Evolutionary conservation across 257 asterid genomes (phyloP).

Genomic region (Marsdenia floribunda): DNA sequence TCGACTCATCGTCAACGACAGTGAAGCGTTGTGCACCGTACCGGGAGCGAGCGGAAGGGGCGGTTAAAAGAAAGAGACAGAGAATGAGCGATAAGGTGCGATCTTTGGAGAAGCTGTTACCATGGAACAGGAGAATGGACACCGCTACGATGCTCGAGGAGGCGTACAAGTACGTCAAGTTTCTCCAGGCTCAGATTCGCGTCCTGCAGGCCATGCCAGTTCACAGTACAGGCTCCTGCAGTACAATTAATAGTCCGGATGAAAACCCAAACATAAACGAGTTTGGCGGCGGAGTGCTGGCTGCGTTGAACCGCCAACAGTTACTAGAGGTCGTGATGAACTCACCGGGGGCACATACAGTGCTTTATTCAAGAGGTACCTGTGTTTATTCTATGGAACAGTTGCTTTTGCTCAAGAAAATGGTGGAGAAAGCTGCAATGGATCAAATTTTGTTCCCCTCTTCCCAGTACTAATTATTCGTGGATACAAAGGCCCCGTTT

Average conservation of each 20-base stretch:
- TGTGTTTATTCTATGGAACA: conserved; percentile 65
- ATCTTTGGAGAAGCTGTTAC: conserved; percentile 47
- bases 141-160: conserved; percentile 66
- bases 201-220: conserved; percentile 63
- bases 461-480: background rate
- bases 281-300: conserved; percentile 27
- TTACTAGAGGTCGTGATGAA: conserved; percentile 53
- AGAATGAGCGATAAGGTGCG: conserved; percentile 51
- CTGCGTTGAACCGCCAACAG: conserved; percentile 57
- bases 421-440: conserved; percentile 8
- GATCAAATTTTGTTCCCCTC: background rate
- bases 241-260: background rate
- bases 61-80: conserved; percentile 20
- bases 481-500: background rate
- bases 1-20: background rate
- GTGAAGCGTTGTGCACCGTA: conserved; percentile 5
- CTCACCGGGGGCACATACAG: conserved; percentile 56
- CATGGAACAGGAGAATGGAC: conserved; percentile 59
- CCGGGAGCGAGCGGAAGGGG: background rate
- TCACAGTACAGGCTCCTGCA: background rate
- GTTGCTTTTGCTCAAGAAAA: conserved; percentile 26
- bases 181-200: conserved; percentile 68
- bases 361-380: conserved; percentile 49
- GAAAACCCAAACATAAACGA: conserved; percentile 14
- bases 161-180: conserved; percentile 66